Base-by-base conservation (phyloP, 148 eudicot genomes). In the Rhododendron ovatum region DNA sequence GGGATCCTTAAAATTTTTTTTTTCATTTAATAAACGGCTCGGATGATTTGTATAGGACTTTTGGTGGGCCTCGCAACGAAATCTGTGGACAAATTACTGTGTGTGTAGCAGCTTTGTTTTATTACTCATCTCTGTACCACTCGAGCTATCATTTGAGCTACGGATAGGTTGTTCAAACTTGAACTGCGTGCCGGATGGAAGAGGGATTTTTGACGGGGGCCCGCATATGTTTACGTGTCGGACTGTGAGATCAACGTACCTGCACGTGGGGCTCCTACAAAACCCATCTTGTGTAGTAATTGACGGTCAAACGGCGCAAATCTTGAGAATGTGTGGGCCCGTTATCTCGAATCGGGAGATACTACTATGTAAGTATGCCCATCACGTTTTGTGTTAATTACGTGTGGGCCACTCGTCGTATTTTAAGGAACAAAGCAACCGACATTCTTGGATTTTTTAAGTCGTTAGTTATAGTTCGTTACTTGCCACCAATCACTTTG, bases 261-360 rank as follows among this genome's bases (percentile, higher is more conserved):
- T 11, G 77, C 79, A 75, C 79, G 48, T 75, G 48, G 45, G n/a
- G 45, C 43, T 35, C 45, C 9, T 35, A 33, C 24, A 14, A 6
- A 35, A 37, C 13, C 5, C 30, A 65, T 26, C 74, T 11, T 10
- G 14, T 1, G 22, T 1, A 2, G 12, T 28, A 76, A 77, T 39
- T 43, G 26, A 45, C 51, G 81, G 81, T 78, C 81, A 78, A 78
- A 41, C 33, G 81, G 81, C 81, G 51, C 81, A 78, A 43, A 41
- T 39, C 48, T 78, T 43, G 48, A 39, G n/a, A 35, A 6, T 5
- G 8, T 59, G 65, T 22, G 65, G 65, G 65, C n/a, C 65, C 65
- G 7, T 20, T 59, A 59, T 59, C 8, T 22, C 65, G 65, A 59
- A 20, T 17, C 65, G 9, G 65, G 26, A 59, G 65, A 17, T 14